Evolutionary conservation across 768 basidiomycete genomes (phyloP).

Genomic region (Termitomyces sp.): DNA sequence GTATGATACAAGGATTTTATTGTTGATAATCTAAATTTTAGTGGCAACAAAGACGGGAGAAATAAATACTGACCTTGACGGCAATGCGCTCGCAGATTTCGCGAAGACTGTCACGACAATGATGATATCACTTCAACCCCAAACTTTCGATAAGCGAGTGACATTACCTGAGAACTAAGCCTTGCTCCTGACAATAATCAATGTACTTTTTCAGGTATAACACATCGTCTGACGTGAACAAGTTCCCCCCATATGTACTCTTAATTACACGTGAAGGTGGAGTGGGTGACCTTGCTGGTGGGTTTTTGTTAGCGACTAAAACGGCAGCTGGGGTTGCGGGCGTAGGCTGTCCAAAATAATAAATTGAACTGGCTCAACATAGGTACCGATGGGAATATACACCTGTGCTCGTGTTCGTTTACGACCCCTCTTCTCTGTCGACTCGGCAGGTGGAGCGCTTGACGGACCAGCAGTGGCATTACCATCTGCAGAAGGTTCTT

Average conservation of each 20-base stretch:
- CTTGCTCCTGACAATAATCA: slow-evolving; percentile 86
- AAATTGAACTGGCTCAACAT: not conserved
- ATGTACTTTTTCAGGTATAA: slow-evolving; percentile 83
- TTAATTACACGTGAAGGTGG: slow-evolving; percentile 81
- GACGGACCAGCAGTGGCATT: slow-evolving; percentile 35
- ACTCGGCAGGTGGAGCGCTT: slow-evolving; percentile 15
- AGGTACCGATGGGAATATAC: slow-evolving; percentile 1
- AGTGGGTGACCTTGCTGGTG: slow-evolving; percentile 74
- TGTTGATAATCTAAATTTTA: slow-evolving; percentile 1
- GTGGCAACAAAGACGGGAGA: not conserved
- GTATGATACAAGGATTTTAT: not conserved
- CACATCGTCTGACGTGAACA: slow-evolving; percentile 83
- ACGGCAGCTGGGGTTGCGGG: slow-evolving; percentile 64
- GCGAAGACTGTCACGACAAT: slow-evolving; percentile 40
- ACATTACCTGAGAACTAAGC: slow-evolving; percentile 66
- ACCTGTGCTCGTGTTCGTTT: slow-evolving; percentile 62
- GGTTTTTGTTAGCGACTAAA: slow-evolving; percentile 61
- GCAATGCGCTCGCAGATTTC: slow-evolving; percentile 88
- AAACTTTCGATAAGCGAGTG: not conserved
- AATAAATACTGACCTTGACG: slow-evolving; percentile 49
- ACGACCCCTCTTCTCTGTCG: slow-evolving; percentile 54
- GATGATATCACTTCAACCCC: not conserved
- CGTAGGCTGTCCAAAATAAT: slow-evolving; percentile 32
- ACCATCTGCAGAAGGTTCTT: slow-evolving; percentile 38
- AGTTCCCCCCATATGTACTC: slow-evolving; percentile 84